Conservation (phyloP, 345 rosid genomes). For the Atalantia buxifolia region DNA sequence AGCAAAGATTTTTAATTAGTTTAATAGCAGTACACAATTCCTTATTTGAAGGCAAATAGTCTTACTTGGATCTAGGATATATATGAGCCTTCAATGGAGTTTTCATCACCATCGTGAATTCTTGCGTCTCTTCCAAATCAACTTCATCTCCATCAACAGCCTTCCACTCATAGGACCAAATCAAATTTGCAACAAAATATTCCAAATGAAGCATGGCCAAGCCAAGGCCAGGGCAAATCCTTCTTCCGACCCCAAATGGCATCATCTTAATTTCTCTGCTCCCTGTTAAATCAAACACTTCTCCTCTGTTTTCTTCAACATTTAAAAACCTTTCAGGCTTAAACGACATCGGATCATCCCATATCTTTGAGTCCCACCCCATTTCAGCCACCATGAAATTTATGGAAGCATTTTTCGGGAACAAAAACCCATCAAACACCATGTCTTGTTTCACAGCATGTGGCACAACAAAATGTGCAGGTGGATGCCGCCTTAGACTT, state of each 20-base stretch:
- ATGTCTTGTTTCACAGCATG: slow-evolving; percentile 2
- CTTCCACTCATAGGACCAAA: slow-evolving; percentile 7
- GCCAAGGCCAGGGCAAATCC: slow-evolving; percentile 13
- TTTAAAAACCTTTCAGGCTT: slow-evolving; percentile 1
- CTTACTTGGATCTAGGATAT: not conserved
- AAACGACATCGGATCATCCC: slow-evolving; percentile 12
- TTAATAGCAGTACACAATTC: not conserved
- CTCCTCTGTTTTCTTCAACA: not conserved
- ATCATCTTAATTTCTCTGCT: slow-evolving; percentile 13
- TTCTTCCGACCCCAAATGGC: slow-evolving; percentile 18
- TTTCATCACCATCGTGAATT: slow-evolving; percentile 1
- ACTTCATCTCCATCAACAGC: slow-evolving; percentile 9
- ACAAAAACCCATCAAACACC: not conserved
- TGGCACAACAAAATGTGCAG: not conserved
- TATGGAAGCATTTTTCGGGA: not conserved
- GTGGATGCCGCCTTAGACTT: slow-evolving; percentile 8
- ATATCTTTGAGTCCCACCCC: not conserved
- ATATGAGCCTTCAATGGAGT: not conserved
- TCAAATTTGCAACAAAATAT: slow-evolving; percentile 3
- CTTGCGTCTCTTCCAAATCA: not conserved
- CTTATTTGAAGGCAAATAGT: not conserved
- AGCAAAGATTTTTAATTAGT: too few relatives aligned
- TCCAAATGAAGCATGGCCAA: slow-evolving; percentile 14
- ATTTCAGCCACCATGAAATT: slow-evolving; percentile 5
- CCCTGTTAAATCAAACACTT: slow-evolving; percentile 1